A percentile compares a stretch with the other conserved stretches of the same genome.
These are phyloP conservation scores for Camelina hispida DNA, from an alignment of 345 rosid genomes.

Conservation along the genomic window DNA sequence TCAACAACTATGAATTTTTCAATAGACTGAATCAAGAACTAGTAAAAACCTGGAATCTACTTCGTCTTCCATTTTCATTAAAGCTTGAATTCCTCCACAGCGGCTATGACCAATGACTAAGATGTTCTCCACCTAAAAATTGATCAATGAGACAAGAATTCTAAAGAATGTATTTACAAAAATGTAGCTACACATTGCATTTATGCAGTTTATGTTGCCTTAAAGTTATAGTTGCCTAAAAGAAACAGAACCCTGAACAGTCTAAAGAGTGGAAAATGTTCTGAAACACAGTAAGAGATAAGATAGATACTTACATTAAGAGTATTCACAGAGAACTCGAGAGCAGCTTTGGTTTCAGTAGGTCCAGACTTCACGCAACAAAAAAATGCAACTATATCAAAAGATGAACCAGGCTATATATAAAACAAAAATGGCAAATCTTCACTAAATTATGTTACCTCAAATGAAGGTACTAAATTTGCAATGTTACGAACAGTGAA, in stretches of 20 bases:
- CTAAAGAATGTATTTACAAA: constrained; percentile 65
- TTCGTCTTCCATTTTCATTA: constrained; percentile 85
- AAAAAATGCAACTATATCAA: constrained; percentile 11
- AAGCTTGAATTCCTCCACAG: constrained; percentile 95
- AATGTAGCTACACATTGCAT: neutral
- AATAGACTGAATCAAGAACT: constrained; percentile 3
- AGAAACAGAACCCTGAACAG: neutral
- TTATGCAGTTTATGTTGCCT: constrained; percentile 15
- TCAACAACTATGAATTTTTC: constrained; percentile 12
- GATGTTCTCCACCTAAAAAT: constrained; percentile 84
- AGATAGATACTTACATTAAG: constrained; percentile 65
- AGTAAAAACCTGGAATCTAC: constrained; percentile 66
- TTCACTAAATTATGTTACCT: constrained; percentile 54
- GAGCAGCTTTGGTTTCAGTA: constrained; percentile 91
- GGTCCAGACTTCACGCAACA: constrained; percentile 73
- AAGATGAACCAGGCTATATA: constrained; percentile 12
- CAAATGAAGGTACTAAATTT: constrained; percentile 81
- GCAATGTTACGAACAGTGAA: constrained; percentile 91
- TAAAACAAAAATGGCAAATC: neutral
- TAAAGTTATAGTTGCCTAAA: neutral
- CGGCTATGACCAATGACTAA: constrained; percentile 91
- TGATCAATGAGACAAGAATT: constrained; percentile 61
- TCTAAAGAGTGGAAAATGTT: constrained; percentile 1
- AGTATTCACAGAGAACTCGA: constrained; percentile 88
- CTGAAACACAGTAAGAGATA: constrained; percentile 6